Percentiles rank a stretch among this genome's conserved stretches.
phyloP scores from a whole-genome alignment of 163 green algal genomes.

The Trebouxiophyceae sp. region DNA sequence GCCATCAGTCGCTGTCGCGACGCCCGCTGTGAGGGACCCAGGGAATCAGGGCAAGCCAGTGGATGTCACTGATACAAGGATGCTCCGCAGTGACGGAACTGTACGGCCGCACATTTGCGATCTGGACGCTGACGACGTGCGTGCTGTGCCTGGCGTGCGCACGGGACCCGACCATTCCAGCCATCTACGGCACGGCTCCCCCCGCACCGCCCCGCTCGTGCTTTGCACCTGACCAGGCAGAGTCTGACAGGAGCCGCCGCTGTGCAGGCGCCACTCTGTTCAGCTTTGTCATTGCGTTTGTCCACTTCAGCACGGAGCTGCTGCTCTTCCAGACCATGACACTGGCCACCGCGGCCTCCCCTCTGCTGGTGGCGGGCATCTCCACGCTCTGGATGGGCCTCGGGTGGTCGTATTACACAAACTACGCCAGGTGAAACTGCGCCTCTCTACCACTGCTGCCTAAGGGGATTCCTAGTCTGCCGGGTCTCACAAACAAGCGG shows the following conservation, averaged over 20 bases:
- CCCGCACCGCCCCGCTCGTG: neutral
- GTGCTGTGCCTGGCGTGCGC: constrained; percentile 71
- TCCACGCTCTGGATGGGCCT: constrained; percentile 65
- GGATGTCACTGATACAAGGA: neutral
- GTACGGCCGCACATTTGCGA: constrained; percentile 64
- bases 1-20: neutral
- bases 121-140: constrained; percentile 72
- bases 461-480: too few species aligned
- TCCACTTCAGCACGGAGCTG: constrained; percentile 65
- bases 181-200: constrained; percentile 61
- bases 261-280: constrained; percentile 58
- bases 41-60: too few species aligned
- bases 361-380: constrained; percentile 59
- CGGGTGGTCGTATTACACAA: constrained; percentile 76
- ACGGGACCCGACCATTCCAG: constrained; percentile 46
- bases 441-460: too few species aligned
- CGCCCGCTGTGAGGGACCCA: neutral
- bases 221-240: neutral
- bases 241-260: too few species aligned
- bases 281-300: constrained; percentile 64
- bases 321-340: constrained; percentile 60
- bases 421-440: too few species aligned
- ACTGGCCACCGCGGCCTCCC: constrained; percentile 37
- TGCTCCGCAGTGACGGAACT: constrained; percentile 56
- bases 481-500: too few species aligned